Evolutionary conservation across 148 eudicot species (phyloP).

Genomic region (Heliosperma pusillum): DNA sequence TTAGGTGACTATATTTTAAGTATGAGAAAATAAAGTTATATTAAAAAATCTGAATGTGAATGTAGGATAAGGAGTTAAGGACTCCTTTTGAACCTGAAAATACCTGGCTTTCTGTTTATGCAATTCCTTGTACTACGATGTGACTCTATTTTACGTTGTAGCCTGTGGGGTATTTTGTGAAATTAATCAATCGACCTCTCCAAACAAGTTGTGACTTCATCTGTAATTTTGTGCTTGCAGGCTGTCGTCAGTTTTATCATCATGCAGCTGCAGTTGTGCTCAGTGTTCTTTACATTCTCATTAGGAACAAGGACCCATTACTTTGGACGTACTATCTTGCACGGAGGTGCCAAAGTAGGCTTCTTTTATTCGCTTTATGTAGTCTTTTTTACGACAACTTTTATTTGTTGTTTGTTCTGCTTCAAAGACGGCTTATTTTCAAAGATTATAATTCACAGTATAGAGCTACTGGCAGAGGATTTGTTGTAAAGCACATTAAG

Average conservation of each 20-base stretch:
- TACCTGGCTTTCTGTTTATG: not conserved
- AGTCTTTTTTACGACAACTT: not conserved
- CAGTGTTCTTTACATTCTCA: slow-evolving; percentile 94
- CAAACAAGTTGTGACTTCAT: not conserved
- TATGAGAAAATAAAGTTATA: not conserved
- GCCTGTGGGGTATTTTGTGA: not conserved
- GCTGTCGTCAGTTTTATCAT: slow-evolving; percentile 84
- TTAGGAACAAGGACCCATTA: slow-evolving; percentile 94
- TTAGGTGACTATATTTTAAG: not conserved
- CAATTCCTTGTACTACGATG: not conserved
- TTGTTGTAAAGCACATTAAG: slow-evolving; percentile 91
- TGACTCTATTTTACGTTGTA: not conserved
- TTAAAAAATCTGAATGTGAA: not conserved
- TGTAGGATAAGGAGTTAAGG: not conserved
- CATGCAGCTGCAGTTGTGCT: slow-evolving; percentile 92
- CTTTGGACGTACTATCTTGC: slow-evolving; percentile 90
- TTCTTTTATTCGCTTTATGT: not conserved
- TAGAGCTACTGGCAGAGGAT: slow-evolving; percentile 92
- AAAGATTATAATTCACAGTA: slow-evolving; percentile 48
- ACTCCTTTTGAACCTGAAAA: not conserved
- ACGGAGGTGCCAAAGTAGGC: slow-evolving; percentile 91
- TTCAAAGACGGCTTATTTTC: slow-evolving; percentile 6
- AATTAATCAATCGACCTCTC: not conserved
- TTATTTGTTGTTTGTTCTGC: not conserved
- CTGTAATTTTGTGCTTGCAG: slow-evolving; percentile 38